Conservation (phyloP, 2,329 filamentous ascomycete species). For the Bertia moriformis region DNA sequence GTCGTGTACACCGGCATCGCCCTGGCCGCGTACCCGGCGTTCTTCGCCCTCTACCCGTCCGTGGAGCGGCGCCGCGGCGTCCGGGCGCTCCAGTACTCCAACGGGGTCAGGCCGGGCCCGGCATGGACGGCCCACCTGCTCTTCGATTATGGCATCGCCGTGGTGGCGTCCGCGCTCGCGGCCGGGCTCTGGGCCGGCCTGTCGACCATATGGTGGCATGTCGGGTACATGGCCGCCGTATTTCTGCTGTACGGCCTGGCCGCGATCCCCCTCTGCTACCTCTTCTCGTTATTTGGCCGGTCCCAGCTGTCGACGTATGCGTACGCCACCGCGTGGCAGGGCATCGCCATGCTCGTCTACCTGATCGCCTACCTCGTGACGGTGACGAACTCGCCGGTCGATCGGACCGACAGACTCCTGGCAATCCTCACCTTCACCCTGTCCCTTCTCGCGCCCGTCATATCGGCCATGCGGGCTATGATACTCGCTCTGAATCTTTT, state of each 20-base stretch:
- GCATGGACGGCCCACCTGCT: slow-evolving; percentile 71
- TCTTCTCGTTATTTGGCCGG: slow-evolving; percentile 65
- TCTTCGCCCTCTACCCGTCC: slow-evolving; percentile 83
- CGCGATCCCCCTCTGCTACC: slow-evolving; percentile 62
- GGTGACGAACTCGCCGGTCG: slow-evolving; percentile 59
- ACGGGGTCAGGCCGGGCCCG: slow-evolving; percentile 68
- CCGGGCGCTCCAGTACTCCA: slow-evolving; percentile 76
- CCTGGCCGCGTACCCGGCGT: slow-evolving; percentile 65
- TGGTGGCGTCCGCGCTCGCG: slow-evolving; percentile 46
- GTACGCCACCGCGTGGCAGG: slow-evolving; percentile 64
- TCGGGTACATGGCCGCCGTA: slow-evolving; percentile 70
- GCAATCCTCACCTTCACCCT: slow-evolving; percentile 63
- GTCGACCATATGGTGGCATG: slow-evolving; percentile 58
- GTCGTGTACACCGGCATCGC: slow-evolving; percentile 71
- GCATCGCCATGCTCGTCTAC: slow-evolving; percentile 56
- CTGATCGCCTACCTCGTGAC: slow-evolving; percentile 58
- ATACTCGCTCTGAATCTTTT: slow-evolving; percentile 74
- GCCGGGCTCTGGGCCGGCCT: slow-evolving; percentile 46
- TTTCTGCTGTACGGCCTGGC: slow-evolving; percentile 70
- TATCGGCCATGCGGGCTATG: slow-evolving; percentile 58
- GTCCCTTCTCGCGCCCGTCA: slow-evolving; percentile 61
- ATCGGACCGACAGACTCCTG: slow-evolving; percentile 52
- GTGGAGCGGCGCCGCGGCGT: slow-evolving; percentile 67
- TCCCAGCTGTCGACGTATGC: slow-evolving; percentile 77
- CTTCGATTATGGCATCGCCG: slow-evolving; percentile 67